phyloP scores from a whole-genome alignment of 2,329 filamentous ascomycete genomes.

The Coniochaeta hoffmannii region DNA sequence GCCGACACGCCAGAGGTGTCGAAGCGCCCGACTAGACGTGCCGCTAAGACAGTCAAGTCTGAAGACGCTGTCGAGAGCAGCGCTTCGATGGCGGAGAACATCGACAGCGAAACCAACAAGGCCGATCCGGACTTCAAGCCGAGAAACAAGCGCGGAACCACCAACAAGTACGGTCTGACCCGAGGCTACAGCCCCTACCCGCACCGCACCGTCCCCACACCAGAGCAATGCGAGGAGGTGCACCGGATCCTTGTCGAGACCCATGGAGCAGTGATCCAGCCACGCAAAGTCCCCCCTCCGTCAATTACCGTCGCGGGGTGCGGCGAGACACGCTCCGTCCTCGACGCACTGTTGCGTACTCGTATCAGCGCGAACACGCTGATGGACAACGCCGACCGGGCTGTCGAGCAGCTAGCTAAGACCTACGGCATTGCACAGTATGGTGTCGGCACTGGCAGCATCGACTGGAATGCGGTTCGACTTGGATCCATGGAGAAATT shows the following conservation, averaged over 20 bases:
- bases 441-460: constrained; percentile 61
- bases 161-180: constrained; percentile 43
- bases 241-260: constrained; percentile 54
- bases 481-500: constrained; percentile 51
- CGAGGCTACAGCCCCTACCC: constrained; percentile 60
- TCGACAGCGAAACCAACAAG: not conserved
- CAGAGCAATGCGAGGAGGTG: constrained; percentile 63
- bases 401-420: constrained; percentile 57
- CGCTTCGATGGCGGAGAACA: not conserved
- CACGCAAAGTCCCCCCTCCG: constrained; percentile 60
- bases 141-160: constrained; percentile 16
- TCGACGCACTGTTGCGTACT: constrained; percentile 47
- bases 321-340: constrained; percentile 46
- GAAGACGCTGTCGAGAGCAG: not conserved
- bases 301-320: constrained; percentile 65
- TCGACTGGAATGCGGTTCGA: constrained; percentile 68
- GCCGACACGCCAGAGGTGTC: not conserved
- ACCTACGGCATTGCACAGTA: constrained; percentile 55
- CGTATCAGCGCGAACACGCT: constrained; percentile 44
- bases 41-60: not conserved
- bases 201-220: constrained; percentile 55
- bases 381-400: constrained; percentile 48
- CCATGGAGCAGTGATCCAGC: constrained; percentile 59
- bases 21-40: not conserved
- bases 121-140: not conserved